Evolutionary conservation across 208 protist genomes (phyloP), one percentile per base, ranked within the genome.

Genomic region (Acanthamoeba royreba): DNA sequence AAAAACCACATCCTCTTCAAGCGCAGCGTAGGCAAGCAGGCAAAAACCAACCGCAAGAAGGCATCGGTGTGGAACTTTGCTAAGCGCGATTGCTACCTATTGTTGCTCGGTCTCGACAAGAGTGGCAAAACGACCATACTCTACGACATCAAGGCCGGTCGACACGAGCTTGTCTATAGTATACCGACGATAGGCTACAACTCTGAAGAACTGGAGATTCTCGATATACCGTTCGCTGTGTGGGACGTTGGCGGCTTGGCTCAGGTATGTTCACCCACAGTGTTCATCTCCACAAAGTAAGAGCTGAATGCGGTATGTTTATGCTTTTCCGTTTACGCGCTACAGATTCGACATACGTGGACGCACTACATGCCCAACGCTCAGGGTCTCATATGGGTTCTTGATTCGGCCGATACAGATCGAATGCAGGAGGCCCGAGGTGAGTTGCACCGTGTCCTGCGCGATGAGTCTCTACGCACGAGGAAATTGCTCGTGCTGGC

Each of bases 341-440:
- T n/a, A 1, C 96, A 97, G 90, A 90, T 95, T 63, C 94, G 97
- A n/a, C 96, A 96, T 38, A 85, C 98, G 42, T 98, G 97, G 98
- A 92, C 96, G 38, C 97, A 98, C 95, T 98, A 98, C 95, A 98
- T 96, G 95, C 96, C 97, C 63, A 98, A 98, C 66, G 98, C 97
- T 31, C 96, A 98, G 79, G 98, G 97, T 53, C 69, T 98, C 11
- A 98, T 98, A 63, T 98, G 98, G 83, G 98, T 98, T 25, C 96
- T 98, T 28, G 98, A 98, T 89, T 97, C 95, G 19, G 97, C 97
- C 87, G 98, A 98, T 89, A 77, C 95, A 49, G 97, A 98, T 35
- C 96, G 98, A 61, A 97, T 98, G 35, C 92, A 94, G 58, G 97
- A 98, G 85, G 97, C 96, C 1, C 49, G 61, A 33, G 92, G 93